Conservation (phyloP, 768 basidiomycete genomes). For the Leccinellum albellum region DNA sequence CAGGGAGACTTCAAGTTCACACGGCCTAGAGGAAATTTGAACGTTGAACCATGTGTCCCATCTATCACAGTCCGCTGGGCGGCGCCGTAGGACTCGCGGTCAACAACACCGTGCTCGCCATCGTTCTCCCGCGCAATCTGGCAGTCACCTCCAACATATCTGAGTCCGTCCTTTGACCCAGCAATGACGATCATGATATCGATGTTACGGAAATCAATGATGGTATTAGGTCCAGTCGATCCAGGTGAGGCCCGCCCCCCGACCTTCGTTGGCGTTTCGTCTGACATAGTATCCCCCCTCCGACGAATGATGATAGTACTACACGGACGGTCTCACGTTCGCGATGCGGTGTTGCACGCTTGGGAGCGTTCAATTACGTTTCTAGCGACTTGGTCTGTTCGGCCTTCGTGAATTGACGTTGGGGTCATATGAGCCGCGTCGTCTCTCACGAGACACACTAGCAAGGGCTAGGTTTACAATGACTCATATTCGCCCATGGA, state of each 20-base stretch:
- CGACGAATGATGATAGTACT: too few species aligned
- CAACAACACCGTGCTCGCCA: constrained; percentile 66
- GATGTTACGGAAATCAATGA: constrained; percentile 39
- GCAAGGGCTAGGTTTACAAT: not conserved
- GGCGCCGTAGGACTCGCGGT: constrained; percentile 70
- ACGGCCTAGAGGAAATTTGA: too few species aligned
- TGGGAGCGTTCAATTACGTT: too few species aligned
- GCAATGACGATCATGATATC: constrained; percentile 20
- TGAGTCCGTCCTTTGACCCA: constrained; percentile 11
- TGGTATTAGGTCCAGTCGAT: constrained; percentile 39
- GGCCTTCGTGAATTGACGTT: not conserved
- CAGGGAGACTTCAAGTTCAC: too few species aligned
- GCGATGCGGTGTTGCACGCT: too few species aligned
- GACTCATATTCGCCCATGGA: not conserved
- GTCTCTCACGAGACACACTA: not conserved
- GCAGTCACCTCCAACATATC: constrained; percentile 23
- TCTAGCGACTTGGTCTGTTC: not conserved
- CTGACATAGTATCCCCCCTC: constrained; percentile 39
- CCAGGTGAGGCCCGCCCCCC: not conserved
- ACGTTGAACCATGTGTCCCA: not conserved
- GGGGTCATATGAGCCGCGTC: not conserved
- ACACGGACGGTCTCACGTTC: too few species aligned
- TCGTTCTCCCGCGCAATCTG: constrained; percentile 40
- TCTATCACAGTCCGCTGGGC: constrained; percentile 50
- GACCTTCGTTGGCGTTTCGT: constrained; percentile 39